Evolutionary conservation across 169 alveolate genomes (phyloP).

Genomic region (Haemoproteus tartakovskyi): DNA sequence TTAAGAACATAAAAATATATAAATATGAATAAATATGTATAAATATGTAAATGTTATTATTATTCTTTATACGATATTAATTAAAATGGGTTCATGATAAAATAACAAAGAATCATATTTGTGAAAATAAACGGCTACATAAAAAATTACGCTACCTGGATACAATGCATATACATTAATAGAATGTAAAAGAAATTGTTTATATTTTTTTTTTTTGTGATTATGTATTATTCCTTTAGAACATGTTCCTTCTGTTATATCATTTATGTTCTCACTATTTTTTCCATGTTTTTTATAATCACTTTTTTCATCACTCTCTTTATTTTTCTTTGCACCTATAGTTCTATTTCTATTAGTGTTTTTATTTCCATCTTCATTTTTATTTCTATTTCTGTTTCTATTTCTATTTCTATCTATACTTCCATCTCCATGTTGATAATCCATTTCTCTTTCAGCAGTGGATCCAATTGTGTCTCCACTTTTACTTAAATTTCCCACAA

Average conservation of each 20-base stretch:
- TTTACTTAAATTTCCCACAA: constrained; percentile 27
- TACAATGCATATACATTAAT: constrained; percentile 36
- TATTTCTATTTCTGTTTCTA: neutral
- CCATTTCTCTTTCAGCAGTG: neutral
- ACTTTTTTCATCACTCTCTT: no score
- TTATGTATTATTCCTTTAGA: no score
- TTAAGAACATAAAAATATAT: no score
- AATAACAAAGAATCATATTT: constrained; percentile 15
- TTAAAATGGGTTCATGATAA: constrained; percentile 56
- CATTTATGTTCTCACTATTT: no score
- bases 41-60: no score
- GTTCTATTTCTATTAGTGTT: neutral
- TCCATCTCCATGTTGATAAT: neutral
- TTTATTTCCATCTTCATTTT: neutral
- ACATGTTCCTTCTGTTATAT: no score
- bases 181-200: constrained; percentile 12
- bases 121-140: constrained; percentile 44
- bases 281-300: no score
- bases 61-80: constrained; percentile 16
- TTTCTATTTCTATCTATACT: neutral
- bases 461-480: neutral
- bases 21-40: no score
- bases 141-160: constrained; percentile 53
- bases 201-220: no score
- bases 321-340: no score